These are phyloP conservation scores for Scheffersomyces segobiensis DNA, from an alignment of 1,139 yeast species.

Conservation along the genomic window DNA sequence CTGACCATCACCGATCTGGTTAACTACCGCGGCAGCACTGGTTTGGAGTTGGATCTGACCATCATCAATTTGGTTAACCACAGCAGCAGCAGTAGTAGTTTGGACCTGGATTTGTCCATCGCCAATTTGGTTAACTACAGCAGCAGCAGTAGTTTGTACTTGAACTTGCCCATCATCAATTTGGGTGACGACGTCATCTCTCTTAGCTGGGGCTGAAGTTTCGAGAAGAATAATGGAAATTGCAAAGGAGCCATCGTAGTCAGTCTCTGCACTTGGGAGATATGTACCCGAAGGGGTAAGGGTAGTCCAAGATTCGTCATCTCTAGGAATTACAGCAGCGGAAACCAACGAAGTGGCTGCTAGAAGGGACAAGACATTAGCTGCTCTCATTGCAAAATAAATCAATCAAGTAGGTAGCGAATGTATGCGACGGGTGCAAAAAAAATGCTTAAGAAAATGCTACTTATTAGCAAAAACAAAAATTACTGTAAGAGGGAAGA, in stretches of 20 bases:
- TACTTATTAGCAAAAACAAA: background rate
- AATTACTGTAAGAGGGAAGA: constrained; percentile 8
- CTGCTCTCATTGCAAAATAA: background rate
- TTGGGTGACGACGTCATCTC: constrained; percentile 24
- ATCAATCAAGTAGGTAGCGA: background rate
- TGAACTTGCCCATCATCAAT: constrained; percentile 17
- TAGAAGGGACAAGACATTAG: background rate
- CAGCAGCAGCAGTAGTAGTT: constrained; percentile 22
- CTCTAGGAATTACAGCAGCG: constrained; percentile 12
- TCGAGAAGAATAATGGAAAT: constrained; percentile 23
- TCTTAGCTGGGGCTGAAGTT: constrained; percentile 9
- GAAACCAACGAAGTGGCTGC: background rate
- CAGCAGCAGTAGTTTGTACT: constrained; percentile 18
- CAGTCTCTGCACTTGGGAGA: constrained; percentile 20
- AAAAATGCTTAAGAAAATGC: background rate
- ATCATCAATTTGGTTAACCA: constrained; percentile 42
- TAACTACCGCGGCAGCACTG: constrained; percentile 26
- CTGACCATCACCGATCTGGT: constrained; percentile 58
- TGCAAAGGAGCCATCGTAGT: constrained; percentile 29
- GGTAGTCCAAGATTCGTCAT: constrained; percentile 24
- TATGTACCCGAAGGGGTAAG: constrained; percentile 30
- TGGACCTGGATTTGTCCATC: constrained; percentile 57
- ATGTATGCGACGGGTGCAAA: background rate
- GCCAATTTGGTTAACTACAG: constrained; percentile 35
- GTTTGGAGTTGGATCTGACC: constrained; percentile 52